Conservation (phyloP, 1,139 yeast genomes). For the Candida tetrigidarum region DNA sequence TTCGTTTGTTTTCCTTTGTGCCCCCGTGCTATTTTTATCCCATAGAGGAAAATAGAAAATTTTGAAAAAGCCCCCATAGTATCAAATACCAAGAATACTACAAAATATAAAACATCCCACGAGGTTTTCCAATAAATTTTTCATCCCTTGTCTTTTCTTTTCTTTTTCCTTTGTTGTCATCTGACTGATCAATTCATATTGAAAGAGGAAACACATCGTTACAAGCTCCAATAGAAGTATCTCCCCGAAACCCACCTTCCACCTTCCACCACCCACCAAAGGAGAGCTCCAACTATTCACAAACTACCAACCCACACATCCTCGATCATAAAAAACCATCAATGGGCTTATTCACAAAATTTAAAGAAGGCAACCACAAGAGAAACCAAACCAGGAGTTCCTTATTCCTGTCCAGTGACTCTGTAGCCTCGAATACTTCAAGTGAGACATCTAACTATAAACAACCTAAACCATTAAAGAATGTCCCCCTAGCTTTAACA, state of each 20-base stretch:
- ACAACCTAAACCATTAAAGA: slow-evolving; percentile 12
- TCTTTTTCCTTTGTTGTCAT: not conserved
- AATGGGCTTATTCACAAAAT: slow-evolving; percentile 27
- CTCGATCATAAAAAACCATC: not conserved
- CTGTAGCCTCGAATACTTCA: slow-evolving; percentile 40
- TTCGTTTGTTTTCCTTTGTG: not conserved
- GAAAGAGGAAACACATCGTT: not conserved
- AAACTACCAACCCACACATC: slow-evolving; percentile 1
- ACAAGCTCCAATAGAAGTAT: not conserved
- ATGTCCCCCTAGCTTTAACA: slow-evolving; percentile 16
- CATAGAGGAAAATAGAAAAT: no score
- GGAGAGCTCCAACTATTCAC: no score
- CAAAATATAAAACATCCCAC: not conserved
- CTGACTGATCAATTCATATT: not conserved
- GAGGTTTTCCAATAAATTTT: not conserved
- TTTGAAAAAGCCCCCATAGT: no score
- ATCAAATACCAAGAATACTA: not conserved
- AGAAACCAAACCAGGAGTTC: slow-evolving; percentile 19
- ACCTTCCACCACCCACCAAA: not conserved
- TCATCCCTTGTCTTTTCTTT: not conserved
- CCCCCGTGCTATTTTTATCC: not conserved
- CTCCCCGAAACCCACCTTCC: not conserved
- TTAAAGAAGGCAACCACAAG: slow-evolving; percentile 17
- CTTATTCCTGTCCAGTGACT: slow-evolving; percentile 34
- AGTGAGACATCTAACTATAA: slow-evolving; percentile 24